Evolutionary conservation across 2,329 filamentous ascomycete genomes (phyloP), one percentile per base, ranked within the genome.

Genomic region (Colletotrichum cereale): DNA sequence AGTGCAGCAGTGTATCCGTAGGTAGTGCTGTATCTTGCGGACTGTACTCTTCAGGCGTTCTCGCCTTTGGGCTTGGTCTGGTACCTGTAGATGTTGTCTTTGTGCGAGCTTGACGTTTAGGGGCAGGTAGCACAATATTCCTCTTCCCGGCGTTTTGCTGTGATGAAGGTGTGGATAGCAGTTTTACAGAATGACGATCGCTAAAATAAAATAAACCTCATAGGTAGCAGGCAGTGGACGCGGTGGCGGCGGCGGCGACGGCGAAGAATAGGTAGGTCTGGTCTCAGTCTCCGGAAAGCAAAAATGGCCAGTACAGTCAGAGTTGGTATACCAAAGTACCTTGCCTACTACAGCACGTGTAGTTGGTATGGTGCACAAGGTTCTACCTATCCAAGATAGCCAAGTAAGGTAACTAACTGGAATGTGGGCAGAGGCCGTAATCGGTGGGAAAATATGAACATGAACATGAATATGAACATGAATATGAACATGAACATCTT

Each of bases 161-260:
- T 38, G 31, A 44, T 26, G 50, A 47, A n/a, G 65, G 40, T 63
- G 31, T 64, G 34, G 58, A 24, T 12, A 36, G 47, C 16, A 34
- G 50, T 50, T 50, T 48, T 36, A 38, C 31, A 42, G 58, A 66
- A 60, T 50, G 11, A 47, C 21, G 24, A 52, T 31, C 31, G 63
- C 60, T 38, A 44, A 44, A n/a, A 11, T 8, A n/a, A 11, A 42
- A 44, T n/a, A 47, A 67, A 34, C 18, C 29, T 36, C 21, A n/a
- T n/a, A n/a, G n/a, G n/a, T n/a, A 42, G 12, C 52, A 44, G 44
- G 50, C 50, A 56, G 24, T 8, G 31, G 40, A 11, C 8, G 24
- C 14, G 53, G 38, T 2, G 40, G 40, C 18, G 40, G 18, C 50
- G 40, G 44, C 63, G 16, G 50, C 18, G 50, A 29, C 29, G 52